Percentiles rank a stretch among this genome's conserved stretches.
Conservation (phyloP, 768 basidiomycete species). For the Trichaptum fuscoviolaceum region DNA sequence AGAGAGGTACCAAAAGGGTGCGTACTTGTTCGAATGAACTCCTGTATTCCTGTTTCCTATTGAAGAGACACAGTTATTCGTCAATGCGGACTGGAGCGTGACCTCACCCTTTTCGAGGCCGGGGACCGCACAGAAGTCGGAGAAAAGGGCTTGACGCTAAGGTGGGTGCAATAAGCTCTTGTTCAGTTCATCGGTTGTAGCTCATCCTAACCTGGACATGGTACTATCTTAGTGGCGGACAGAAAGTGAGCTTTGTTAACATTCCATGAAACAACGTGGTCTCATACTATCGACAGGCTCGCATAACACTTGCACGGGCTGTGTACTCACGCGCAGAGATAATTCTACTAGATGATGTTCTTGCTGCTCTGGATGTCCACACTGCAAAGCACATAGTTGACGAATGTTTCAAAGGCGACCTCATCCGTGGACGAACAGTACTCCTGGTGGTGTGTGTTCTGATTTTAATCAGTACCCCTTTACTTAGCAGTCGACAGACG, state of each 20-base stretch:
- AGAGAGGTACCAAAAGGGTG: slow-evolving; percentile 27
- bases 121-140: slow-evolving; percentile 69
- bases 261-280: background rate
- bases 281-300: slow-evolving; percentile 30
- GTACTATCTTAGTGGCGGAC: slow-evolving; percentile 38
- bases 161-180: slow-evolving; percentile 19
- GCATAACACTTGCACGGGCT: slow-evolving; percentile 53
- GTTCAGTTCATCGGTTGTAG: background rate
- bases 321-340: slow-evolving; percentile 57
- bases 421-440: slow-evolving; percentile 37
- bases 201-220: slow-evolving; percentile 14
- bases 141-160: slow-evolving; percentile 60
- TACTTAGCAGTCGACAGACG: slow-evolving; percentile 37
- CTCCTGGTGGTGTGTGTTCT: slow-evolving; percentile 42
- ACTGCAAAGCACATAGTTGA: slow-evolving; percentile 48
- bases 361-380: slow-evolving; percentile 57
- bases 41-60: background rate
- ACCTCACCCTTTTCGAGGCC: slow-evolving; percentile 45
- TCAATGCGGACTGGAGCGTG: slow-evolving; percentile 38
- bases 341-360: slow-evolving; percentile 67
- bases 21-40: background rate
- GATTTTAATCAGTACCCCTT: slow-evolving; percentile 32
- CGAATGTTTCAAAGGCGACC: slow-evolving; percentile 37
- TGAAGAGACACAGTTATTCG: slow-evolving; percentile 23
- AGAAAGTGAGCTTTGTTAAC: slow-evolving; percentile 40